phyloP scores from a whole-genome alignment of 257 asterid species.

The Primulina eburnea region DNA sequence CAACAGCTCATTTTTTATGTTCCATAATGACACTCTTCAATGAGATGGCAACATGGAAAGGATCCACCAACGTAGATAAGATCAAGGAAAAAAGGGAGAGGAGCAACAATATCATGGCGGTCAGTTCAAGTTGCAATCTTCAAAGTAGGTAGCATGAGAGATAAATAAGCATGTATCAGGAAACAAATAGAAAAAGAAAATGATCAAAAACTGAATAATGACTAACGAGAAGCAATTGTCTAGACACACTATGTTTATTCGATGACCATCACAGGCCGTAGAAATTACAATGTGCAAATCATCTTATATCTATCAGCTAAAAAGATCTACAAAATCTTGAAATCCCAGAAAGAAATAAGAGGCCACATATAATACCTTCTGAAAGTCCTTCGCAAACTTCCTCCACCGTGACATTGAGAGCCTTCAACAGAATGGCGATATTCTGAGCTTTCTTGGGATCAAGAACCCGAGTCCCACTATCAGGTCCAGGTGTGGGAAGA shows the following conservation, averaged over 20 bases:
- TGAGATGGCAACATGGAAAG: background rate
- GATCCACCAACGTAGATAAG: background rate
- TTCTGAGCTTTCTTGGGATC: constrained; percentile 96
- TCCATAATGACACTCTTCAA: background rate
- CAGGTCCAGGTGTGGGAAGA: constrained; percentile 66
- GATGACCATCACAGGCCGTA: background rate
- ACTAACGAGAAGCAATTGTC: too few species aligned
- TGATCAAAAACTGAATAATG: too few species aligned
- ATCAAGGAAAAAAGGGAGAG: background rate
- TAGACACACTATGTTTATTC: too few species aligned
- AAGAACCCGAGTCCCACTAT: constrained; percentile 57
- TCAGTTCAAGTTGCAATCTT: background rate
- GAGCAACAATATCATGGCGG: background rate
- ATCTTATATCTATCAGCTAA: background rate
- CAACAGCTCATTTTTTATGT: background rate
- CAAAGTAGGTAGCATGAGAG: background rate
- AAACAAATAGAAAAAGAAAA: too few species aligned
- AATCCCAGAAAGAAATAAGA: background rate
- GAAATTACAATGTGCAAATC: background rate
- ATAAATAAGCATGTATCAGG: too few species aligned
- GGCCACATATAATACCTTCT: constrained; percentile 54
- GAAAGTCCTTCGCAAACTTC: constrained; percentile 93
- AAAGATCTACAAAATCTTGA: background rate
- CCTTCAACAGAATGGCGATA: constrained; percentile 79
- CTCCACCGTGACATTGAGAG: constrained; percentile 84